Percentiles rank a stretch among this genome's conserved stretches.
These are phyloP conservation scores for Nicotiana undulata DNA, from an alignment of 257 asterid genomes.

Conservation along the genomic window DNA sequence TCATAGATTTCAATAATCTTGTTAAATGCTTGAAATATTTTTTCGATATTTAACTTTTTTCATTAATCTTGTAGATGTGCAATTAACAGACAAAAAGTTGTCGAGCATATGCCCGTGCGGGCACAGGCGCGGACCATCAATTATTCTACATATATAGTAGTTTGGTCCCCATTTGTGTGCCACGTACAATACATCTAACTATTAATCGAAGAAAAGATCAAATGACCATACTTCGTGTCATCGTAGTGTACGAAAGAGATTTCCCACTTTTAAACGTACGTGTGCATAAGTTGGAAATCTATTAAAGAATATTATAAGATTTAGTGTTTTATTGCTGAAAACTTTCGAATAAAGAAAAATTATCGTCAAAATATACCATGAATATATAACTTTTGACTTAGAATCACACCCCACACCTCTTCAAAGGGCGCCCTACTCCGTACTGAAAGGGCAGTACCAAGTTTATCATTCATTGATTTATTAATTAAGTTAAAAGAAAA, in stretches of 20 bases:
- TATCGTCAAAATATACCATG: not conserved
- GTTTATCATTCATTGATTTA: not conserved
- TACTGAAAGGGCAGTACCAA: not conserved
- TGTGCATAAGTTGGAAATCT: not conserved
- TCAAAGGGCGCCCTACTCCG: not conserved
- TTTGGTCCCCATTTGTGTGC: not conserved
- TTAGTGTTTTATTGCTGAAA: not conserved
- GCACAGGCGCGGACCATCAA: too few relatives aligned
- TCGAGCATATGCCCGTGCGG: too few relatives aligned
- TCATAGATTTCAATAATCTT: too few relatives aligned
- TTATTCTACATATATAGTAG: not conserved
- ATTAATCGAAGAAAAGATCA: not conserved
- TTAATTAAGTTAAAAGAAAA: not conserved
- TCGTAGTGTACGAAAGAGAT: not conserved
- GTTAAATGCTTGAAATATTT: too few relatives aligned
- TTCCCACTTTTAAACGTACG: not conserved
- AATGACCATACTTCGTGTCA: not conserved
- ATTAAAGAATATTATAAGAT: not conserved
- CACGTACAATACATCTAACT: not conserved
- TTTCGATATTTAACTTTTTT: too few relatives aligned
- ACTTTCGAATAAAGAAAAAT: not conserved
- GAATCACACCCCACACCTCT: not conserved
- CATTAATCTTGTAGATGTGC: too few relatives aligned
- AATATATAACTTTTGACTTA: conserved; percentile 1
- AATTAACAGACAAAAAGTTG: too few relatives aligned